A percentile compares a stretch with the other conserved stretches of the same genome.
phyloP scores from a whole-genome alignment of 805 yeast genomes.

The Blastobotrys peoriensis region DNA sequence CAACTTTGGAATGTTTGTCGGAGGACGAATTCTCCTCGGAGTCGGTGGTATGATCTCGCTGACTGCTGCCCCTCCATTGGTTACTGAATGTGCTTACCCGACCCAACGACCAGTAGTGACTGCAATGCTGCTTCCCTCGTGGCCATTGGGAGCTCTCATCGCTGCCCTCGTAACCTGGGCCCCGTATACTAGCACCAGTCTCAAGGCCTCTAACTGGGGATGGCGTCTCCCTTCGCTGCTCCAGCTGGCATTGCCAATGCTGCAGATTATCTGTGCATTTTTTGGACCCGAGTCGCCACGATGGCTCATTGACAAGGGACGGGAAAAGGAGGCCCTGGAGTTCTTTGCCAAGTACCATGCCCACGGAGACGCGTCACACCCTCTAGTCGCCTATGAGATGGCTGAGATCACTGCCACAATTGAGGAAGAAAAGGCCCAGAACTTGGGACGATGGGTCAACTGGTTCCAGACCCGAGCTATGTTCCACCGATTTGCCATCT shows the following conservation, averaged over 20 bases:
- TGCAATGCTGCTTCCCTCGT: constrained; percentile 51
- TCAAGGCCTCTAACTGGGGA: constrained; percentile 27
- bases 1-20: constrained; percentile 56
- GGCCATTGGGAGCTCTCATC: constrained; percentile 41
- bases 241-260: constrained; percentile 34
- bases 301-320: constrained; percentile 9
- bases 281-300: constrained; percentile 17
- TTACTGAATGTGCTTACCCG: constrained; percentile 64
- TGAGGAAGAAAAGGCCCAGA: constrained; percentile 1
- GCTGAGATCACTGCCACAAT: constrained; percentile 7
- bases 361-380: constrained; percentile 6
- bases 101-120: constrained; percentile 40
- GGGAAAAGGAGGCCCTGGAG: constrained; percentile 8
- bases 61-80: constrained; percentile 75
- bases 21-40: constrained; percentile 67
- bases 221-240: constrained; percentile 33
- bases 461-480: constrained; percentile 9
- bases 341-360: constrained; percentile 10
- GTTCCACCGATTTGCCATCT: constrained; percentile 7
- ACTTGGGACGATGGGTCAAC: constrained; percentile 4
- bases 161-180: constrained; percentile 50
- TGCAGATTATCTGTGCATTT: constrained; percentile 23
- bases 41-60: constrained; percentile 69
- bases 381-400: constrained; percentile 6
- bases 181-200: constrained; percentile 27